These are phyloP conservation scores for Colletotrichum sp. DNA, from an alignment of 2,329 filamentous ascomycete genomes.

Conservation along the genomic window DNA sequence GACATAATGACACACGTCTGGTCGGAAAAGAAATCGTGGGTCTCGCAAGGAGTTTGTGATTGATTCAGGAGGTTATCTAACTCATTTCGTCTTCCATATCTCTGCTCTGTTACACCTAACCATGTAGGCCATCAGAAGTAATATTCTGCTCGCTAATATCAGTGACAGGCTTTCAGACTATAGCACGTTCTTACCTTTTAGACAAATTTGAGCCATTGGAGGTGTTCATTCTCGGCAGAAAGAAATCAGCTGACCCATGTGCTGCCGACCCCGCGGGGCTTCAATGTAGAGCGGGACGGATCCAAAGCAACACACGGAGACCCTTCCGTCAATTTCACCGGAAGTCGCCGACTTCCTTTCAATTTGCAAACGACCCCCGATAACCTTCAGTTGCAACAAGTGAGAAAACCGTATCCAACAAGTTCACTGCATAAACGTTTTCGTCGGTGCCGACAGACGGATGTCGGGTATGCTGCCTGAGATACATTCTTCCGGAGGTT, in stretches of 20 bases:
- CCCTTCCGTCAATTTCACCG: not conserved
- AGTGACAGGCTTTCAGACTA: not conserved
- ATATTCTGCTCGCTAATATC: not conserved
- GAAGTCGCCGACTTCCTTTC: not conserved
- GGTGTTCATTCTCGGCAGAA: not conserved
- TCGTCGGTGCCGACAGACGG: not conserved
- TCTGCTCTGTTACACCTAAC: not conserved
- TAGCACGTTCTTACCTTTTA: accelerated
- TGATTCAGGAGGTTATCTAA: accelerated
- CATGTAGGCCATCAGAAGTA: not conserved
- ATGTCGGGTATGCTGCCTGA: not conserved
- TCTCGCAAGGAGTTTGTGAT: not conserved
- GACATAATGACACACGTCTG: not conserved
- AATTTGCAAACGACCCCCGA: not conserved
- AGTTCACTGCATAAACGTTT: not conserved
- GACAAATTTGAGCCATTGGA: not conserved
- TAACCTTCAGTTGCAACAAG: not conserved
- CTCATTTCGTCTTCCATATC: not conserved
- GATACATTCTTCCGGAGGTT: not conserved
- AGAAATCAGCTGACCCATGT: not conserved
- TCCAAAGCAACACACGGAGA: not conserved
- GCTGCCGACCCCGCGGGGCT: not conserved
- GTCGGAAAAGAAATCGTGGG: not conserved
- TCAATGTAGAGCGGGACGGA: not conserved
- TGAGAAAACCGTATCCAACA: accelerated